Base-by-base conservation (phyloP, 306 rosid species). In the Citrullus amarus region DNA sequence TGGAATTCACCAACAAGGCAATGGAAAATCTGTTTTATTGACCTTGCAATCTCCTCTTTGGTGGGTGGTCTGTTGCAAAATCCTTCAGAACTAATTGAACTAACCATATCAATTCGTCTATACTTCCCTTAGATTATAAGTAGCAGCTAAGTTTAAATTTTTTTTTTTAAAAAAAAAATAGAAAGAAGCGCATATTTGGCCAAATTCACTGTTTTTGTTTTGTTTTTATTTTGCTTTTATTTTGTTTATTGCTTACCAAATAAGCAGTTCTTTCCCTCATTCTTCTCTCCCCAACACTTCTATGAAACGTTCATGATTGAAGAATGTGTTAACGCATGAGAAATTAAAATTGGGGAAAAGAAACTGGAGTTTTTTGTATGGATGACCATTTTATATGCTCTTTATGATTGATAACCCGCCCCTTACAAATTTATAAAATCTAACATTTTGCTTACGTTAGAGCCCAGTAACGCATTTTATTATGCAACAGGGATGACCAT, bases 1-100 rank as follows among this genome's bases (percentile, higher is more conserved):
- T 50, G 77, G 77, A 30, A 73, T 73, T 73, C 60, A 73, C 61
- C 77, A 73, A 50, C 60, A 51, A 73, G 77, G 77, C 77, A 73
- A 50, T 73, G 46, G 61, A 73, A 71, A 73, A 50, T 73, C 41
- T 51, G 61, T 48, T 73, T 51, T 15, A 17, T 69, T 22, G 28
- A 39, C 9, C 55, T 72, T 14, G 6, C 4, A 48, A 25, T 5
- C 39, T 53, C 38, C 43, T 28, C 41, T n/a, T 48, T 17, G 14
- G 14, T 72, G 14, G 25, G 8, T 67, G 53, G 16, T 41, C 4
- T 48, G 41, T 50, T 72, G 53, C 53, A 18, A 66, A 16, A 72
- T 48, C 55, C 39, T 28, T 44, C 39, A 71, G 39, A 22, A 25
- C 28, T 18, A 44, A 71, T 48, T 48, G 22, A n/a, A 71, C 41